Base-by-base conservation (phyloP, 179 eudicot species). In the Sideroxylon spinosum region DNA sequence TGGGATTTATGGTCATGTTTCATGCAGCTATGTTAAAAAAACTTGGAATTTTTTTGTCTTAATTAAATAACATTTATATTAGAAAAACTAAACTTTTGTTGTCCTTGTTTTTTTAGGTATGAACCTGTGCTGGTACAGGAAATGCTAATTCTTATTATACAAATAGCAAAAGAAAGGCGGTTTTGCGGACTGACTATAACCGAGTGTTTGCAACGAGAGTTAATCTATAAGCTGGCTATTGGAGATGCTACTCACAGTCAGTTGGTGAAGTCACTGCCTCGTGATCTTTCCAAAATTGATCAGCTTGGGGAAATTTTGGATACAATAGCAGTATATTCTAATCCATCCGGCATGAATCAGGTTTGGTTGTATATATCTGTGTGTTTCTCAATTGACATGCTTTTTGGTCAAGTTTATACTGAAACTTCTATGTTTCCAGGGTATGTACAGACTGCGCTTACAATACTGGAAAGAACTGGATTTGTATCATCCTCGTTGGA, bases 311-410 rank as follows among this genome's bases (percentile, higher is more conserved):
- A 90, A 78, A 86, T 89, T 83, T 80, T 96, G 86, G 97, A 91
- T 80, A 83, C 37, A 53, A 78, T 96, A 68, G 93, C 99, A 61
- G 89, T 83, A 9, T 96, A 96, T 85, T 94, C 95, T 23, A 88
- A 85, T 78, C 99, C 99, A 23, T 90, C 98, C 25, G 99, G 97
- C 72, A 83, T 96, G 89, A 94, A 90, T 77, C 99, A 96, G 98
- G 99, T 96, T 81, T 52, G 76, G 28, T 81, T 74, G 53, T 13
- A 1, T 23, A 14, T 64, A n/a, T 46, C 37, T 20, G 68, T 71
- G 6, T 25, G 49, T 78, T 82, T 17, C 14, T 17, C 9, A 12
- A 37, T 62, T 28, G 32, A 23, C 55, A 64, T 76, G 60, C 56
- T 28, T 75, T 71, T 59, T 59, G 20, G 65, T 46, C 63, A 23